Conservation (phyloP, 768 basidiomycete species). For the Termitomyces sp. region DNA sequence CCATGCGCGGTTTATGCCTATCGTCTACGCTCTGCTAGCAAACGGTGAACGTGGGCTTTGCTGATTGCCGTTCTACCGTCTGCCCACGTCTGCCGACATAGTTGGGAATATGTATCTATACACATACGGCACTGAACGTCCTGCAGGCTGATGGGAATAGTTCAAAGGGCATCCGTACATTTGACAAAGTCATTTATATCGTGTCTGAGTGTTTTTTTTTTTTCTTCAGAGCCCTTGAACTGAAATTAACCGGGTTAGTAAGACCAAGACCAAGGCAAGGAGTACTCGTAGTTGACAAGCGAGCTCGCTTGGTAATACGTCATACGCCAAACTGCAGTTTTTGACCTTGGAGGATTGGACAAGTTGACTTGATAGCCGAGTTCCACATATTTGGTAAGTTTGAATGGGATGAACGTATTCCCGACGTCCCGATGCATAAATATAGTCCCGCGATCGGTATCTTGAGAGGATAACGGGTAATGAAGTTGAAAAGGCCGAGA, state of each 20-base stretch:
- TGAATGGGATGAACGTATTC: neutral
- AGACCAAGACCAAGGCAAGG: neutral
- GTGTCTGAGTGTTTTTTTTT: neutral
- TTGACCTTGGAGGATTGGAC: too few species aligned
- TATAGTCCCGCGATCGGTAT: neutral
- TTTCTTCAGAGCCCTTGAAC: neutral
- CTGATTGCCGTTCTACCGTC: neutral
- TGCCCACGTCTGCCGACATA: neutral
- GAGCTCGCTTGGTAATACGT: neutral
- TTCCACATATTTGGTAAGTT: neutral
- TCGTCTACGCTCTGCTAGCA: neutral
- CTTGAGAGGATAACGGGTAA: too few species aligned
- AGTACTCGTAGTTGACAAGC: neutral
- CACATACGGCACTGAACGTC: neutral
- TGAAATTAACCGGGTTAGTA: too few species aligned
- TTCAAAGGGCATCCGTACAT: neutral
- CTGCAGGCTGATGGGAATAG: neutral
- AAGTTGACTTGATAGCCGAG: neutral
- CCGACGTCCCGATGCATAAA: too few species aligned
- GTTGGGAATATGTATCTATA: neutral
- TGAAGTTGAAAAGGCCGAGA: neutral
- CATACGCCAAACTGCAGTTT: neutral
- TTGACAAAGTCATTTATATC: neutral
- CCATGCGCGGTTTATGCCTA: constrained; percentile 4
- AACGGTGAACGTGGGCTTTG: neutral